Conservation (phyloP, 228 moss, liverwort and hornwort species). For the Sphagnum magellanicum region DNA sequence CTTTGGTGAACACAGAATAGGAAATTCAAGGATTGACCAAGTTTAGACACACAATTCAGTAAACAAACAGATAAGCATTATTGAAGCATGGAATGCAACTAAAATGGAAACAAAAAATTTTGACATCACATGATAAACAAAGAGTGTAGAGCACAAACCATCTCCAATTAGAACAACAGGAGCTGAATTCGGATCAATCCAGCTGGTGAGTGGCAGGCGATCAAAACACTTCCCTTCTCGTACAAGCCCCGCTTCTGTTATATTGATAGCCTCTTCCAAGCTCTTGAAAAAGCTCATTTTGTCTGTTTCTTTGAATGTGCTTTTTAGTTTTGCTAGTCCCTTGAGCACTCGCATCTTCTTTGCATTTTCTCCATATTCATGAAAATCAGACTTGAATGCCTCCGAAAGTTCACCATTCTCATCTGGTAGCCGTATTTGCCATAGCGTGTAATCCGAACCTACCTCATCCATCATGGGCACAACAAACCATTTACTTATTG, state of each 20-base stretch:
- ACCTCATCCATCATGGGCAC: background rate
- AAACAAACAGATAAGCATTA: too few relatives aligned
- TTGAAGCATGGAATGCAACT: too few relatives aligned
- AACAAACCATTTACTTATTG: too few relatives aligned
- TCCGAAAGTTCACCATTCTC: slow-evolving; percentile 2
- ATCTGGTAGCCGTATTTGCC: slow-evolving; percentile 11
- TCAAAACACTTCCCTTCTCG: slow-evolving; percentile 13
- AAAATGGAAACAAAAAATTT: too few relatives aligned
- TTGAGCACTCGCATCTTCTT: background rate
- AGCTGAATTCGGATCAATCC: slow-evolving; percentile 8
- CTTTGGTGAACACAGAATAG: too few relatives aligned
- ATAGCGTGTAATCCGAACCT: slow-evolving; percentile 12
- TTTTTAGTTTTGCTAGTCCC: background rate
- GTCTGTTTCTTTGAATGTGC: background rate
- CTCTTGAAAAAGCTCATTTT: slow-evolving; percentile 5
- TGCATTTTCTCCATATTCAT: background rate
- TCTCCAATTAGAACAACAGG: slow-evolving; percentile 10
- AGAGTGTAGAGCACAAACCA: slow-evolving; percentile 1
- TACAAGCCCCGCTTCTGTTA: slow-evolving; percentile 7
- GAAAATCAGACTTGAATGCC: background rate
- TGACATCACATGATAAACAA: too few relatives aligned
- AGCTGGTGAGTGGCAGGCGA: slow-evolving; percentile 6
- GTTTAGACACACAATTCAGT: too few relatives aligned
- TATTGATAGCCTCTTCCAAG: slow-evolving; percentile 8
- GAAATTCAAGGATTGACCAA: too few relatives aligned